Evolutionary conservation across 805 yeast species (phyloP), one percentile per base, ranked within the genome.

Genomic region (Kuraishia hungarica): DNA sequence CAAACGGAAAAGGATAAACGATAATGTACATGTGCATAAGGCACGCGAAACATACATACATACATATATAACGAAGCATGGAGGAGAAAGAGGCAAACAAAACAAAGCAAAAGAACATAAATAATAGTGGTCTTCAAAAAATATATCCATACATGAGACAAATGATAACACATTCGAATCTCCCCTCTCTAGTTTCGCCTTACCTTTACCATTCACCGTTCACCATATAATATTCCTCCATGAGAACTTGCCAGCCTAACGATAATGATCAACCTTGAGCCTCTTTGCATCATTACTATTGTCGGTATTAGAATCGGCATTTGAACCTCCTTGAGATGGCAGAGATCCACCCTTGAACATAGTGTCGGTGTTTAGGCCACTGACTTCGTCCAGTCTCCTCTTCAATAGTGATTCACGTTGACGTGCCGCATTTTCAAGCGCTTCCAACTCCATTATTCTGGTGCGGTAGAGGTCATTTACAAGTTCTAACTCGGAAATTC

Each of bases 391-490:
- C 52, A 80, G 68, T 51, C 83, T 62, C 58, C 74, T 76, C 58
- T 76, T 72, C 72, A 79, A 70, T 17, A 80, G 68, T 46, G 62
- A 64, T 60, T 79, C 83, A 54, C 83, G 68, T 55, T 77, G 72
- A 57, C 81, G 74, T 0, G 81, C 77, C 5, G 83, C 84, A 56
- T 71, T 75, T 62, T 81, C 85, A 79, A 77, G 73, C 21, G 82
- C 83, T 70, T 93, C 97, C 59, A 93, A 75, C 65, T 93, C 97
- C 67, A 80, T 75, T 50, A 93, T 89, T 61, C 96, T 81, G 6
- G 93, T 81, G 61, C 89, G 81, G 73, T 90, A 89, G 56, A 93
- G 72, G 66, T 92, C 97, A 63, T 91, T 92, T 48, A 93, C 96
- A 49, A 92, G 75, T 67, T 93, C 98, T 58, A 93, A 77, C 67